Base-by-base conservation (phyloP, 139 green algal genomes). In the Chlorella sp. region DNA sequence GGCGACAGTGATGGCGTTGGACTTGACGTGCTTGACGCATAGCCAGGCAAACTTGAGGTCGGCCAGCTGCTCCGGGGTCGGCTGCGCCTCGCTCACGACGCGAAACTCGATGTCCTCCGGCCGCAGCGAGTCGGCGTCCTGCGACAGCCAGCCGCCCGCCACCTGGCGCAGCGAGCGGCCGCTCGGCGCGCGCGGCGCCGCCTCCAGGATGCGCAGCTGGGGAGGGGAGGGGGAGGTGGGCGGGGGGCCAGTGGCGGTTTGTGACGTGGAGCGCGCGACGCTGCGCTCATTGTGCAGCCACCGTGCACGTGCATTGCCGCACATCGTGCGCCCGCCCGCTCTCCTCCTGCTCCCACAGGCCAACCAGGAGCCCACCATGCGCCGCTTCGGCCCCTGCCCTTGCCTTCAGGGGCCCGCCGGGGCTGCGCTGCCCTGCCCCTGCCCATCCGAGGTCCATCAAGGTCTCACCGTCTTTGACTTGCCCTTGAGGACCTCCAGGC, bases 11-110 rank as follows among this genome's bases (percentile, higher is more conserved):
- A 99, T 99, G 76, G 96, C 96, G 79, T 99, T 99, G 82, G 80
- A 93, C 90, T 99, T 99, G 53, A 99, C 96, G 74, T 99, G 96
- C 92, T 99, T 99, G n/a, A 98, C 93, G 50, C 81, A 87, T 23
- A 74, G 81, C 96, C 96, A 99, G 8, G 96, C 96, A 86, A 99
- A 98, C 87, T 93, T 93, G 25, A 98, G 85, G 84, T 99, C 96
- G 51, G 89, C 87, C 31, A 99, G 79, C 87, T 98, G 90, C 79
- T 97, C 38, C 36, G 80, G 70, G 8, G 91, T 98, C 53, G 96
- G 96, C 85, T 97, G 80, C 53, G 76, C 77, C 78, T 98, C 80
- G 8, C 86, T 93, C n/a, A 96, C 95, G 27, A 83, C 78, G 12
- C 76, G 93, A 81, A 98, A 98, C 35, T 90, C 85, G 71, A 98